phyloP scores from a whole-genome alignment of 805 yeast species.

The Metschnikowia lachancei region DNA sequence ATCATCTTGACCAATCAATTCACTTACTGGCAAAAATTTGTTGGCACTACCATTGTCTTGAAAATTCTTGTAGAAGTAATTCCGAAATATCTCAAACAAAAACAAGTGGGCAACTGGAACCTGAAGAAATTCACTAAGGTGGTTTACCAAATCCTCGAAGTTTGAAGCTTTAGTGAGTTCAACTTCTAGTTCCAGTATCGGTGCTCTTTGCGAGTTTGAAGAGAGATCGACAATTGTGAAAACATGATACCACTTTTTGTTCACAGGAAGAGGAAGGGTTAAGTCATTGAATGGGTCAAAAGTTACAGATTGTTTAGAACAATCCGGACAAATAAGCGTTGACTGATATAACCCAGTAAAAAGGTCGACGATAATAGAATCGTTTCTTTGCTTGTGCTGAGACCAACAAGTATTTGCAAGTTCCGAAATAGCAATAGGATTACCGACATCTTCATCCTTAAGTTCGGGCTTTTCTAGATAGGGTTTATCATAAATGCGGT shows the following conservation, averaged over 20 bases:
- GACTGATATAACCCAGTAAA: constrained; percentile 91
- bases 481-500: constrained; percentile 79
- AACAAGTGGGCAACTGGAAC: constrained; percentile 28
- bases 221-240: constrained; percentile 59
- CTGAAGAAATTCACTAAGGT: constrained; percentile 51
- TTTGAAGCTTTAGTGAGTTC: constrained; percentile 68
- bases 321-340: constrained; percentile 82
- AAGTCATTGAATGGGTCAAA: constrained; percentile 93
- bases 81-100: constrained; percentile 50
- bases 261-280: constrained; percentile 83
- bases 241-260: constrained; percentile 65
- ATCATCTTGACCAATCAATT: constrained; percentile 62
- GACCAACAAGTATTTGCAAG: constrained; percentile 80
- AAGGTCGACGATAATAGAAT: constrained; percentile 78
- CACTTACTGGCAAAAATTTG: constrained; percentile 61
- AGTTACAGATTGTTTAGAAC: constrained; percentile 75
- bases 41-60: constrained; percentile 55
- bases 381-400: constrained; percentile 74
- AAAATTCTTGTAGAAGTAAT: constrained; percentile 66
- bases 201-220: constrained; percentile 39
- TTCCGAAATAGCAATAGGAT: constrained; percentile 49
- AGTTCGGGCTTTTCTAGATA: constrained; percentile 85
- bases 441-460: constrained; percentile 55
- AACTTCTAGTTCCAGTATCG: constrained; percentile 53
- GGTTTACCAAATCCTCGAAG: constrained; percentile 58